A percentile compares a stretch with the other conserved stretches of the same genome.
Evolutionary conservation across 352 stramenopile species (phyloP).

Genomic region (Hyaloperonospora brassicae): DNA sequence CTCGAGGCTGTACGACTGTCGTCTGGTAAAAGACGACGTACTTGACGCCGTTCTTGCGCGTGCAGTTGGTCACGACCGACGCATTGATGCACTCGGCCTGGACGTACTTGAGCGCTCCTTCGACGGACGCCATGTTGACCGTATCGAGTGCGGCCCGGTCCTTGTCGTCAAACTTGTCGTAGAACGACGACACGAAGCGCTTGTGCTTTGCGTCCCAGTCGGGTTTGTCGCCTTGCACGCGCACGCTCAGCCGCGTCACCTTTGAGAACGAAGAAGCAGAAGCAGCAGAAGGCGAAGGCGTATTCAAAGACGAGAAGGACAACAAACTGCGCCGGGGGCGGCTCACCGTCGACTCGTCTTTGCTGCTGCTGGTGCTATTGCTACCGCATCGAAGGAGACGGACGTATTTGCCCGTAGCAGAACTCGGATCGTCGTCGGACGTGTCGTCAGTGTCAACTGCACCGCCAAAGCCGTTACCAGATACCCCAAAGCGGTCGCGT

Average conservation of each 20-base stretch:
- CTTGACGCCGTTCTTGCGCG: constrained; percentile 52
- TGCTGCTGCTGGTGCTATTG: too few relatives aligned
- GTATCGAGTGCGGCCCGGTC: constrained; percentile 39
- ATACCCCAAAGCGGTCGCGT: too few relatives aligned
- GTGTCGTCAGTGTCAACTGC: too few relatives aligned
- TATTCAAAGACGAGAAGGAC: too few relatives aligned
- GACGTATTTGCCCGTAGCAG: too few relatives aligned
- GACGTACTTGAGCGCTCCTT: constrained; percentile 58
- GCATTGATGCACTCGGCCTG: constrained; percentile 56
- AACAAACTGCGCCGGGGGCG: too few relatives aligned
- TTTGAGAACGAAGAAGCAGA: constrained; percentile 23
- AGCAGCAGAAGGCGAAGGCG: too few relatives aligned
- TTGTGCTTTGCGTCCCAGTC: constrained; percentile 27
- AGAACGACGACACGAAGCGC: constrained; percentile 34
- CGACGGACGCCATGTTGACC: constrained; percentile 47
- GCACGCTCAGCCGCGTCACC: constrained; percentile 38
- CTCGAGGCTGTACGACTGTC: constrained; percentile 38
- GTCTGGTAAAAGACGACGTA: constrained; percentile 60
- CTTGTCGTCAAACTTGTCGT: constrained; percentile 34
- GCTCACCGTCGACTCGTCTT: too few relatives aligned
- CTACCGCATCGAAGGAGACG: too few relatives aligned
- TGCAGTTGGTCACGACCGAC: constrained; percentile 28
- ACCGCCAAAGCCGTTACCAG: too few relatives aligned
- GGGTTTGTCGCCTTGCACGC: constrained; percentile 43
- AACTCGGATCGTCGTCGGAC: too few relatives aligned